Base-by-base conservation (phyloP, 306 rosid genomes). In the Erythrophleum fordii region DNA sequence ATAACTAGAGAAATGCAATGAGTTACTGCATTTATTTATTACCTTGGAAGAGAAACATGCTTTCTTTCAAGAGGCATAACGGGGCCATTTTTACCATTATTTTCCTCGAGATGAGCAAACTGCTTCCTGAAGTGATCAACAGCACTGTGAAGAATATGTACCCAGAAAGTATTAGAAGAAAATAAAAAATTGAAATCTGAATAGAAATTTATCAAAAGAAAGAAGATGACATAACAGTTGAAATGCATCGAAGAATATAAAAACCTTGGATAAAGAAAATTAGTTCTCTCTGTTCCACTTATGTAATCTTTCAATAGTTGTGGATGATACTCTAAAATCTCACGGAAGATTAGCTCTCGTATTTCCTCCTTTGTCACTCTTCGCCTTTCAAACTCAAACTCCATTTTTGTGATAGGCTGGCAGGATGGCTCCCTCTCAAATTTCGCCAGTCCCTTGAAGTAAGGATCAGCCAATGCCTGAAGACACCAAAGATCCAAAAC, bases 41-140 rank as follows among this genome's bases (percentile, higher is more conserved):
- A 95, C 99, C 99, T 95, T 18, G 99, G 99, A 89, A 95, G 97
- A 70, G 99, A 95, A 42, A 70, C 93, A 10, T 95, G 98, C 80
- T 95, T 95, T 83, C 99, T 88, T 77, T 93, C 99, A 68, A 93
- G 94, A 17, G 99, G 98, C 79, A 89, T 75, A 74, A 77, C 95
- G 58, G 93, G 98, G 60, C 96, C 88, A 28, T 81, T 93, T 93
- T 93, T 95, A 81, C 97, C 97, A 59, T 85, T 87, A 74, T 89
- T 91, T 84, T 93, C 97, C 86, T 93, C 99, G 5, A 95, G 93
- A 87, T 93, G 94, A 5, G 97, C 97, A 90, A 95, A 95, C 83
- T 95, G 99, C 81, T 91, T 95, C 80, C 92, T 73, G 83, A 95
- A 95, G 87, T 95, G 97, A 82, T 95, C 98, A 34, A 95, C 94